These are phyloP conservation scores for Sorghum bicolor DNA, from an alignment of 176 grass and related monocot genomes.

Conservation along the genomic window DNA sequence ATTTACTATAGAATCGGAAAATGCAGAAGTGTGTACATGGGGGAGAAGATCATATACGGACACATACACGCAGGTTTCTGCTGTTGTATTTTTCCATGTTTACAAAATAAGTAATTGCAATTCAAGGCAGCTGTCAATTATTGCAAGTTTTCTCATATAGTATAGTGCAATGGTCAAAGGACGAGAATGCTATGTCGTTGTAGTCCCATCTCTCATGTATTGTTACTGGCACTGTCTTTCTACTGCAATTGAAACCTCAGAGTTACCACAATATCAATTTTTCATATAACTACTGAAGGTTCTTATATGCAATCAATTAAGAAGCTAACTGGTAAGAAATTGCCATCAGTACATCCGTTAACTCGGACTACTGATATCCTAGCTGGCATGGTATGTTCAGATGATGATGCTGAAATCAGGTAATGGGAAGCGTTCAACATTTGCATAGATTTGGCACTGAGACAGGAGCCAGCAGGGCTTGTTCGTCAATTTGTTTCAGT, in stretches of 20 bases:
- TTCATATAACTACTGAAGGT: neutral
- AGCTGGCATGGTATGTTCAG: neutral
- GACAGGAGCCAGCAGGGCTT: neutral
- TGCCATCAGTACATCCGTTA: neutral
- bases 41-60: neutral
- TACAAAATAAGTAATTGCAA: neutral
- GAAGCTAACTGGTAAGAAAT: neutral
- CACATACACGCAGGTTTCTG: neutral
- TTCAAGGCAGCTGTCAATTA: neutral
- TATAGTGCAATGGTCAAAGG: neutral
- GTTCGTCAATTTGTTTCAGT: neutral
- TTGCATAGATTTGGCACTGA: neutral
- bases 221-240: neutral
- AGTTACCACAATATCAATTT: neutral
- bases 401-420: neutral
- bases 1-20: neutral
- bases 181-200: neutral
- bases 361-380: neutral
- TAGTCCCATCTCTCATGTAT: neutral
- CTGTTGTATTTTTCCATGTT: neutral
- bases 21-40: slow-evolving; percentile 14
- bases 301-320: neutral
- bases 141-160: neutral
- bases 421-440: too few relatives aligned
- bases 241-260: neutral